Conservation (phyloP, 257 asterid genomes). For the Rubia yunnanensis region DNA sequence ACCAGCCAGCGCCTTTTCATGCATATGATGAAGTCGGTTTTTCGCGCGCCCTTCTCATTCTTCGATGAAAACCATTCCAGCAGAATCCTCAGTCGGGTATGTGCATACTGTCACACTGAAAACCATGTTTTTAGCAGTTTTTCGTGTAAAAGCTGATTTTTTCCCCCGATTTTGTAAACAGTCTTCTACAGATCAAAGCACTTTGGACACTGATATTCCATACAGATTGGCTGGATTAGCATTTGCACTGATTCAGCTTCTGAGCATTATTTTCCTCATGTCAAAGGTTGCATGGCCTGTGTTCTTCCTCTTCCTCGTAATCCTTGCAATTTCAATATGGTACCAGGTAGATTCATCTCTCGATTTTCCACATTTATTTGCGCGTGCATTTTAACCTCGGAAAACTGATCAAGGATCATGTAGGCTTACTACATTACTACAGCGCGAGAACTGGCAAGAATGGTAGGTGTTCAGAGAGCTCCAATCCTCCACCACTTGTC, state of each 20-base stretch:
- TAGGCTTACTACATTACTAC: slow-evolving; percentile 63
- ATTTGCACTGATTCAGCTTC: slow-evolving; percentile 70
- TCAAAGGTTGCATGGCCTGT: slow-evolving; percentile 70
- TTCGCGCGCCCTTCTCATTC: slow-evolving; percentile 72
- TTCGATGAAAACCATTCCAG: slow-evolving; percentile 78
- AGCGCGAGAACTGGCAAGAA: slow-evolving; percentile 78
- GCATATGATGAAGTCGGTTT: slow-evolving; percentile 49
- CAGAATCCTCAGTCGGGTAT: slow-evolving; percentile 73
- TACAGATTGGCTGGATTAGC: slow-evolving; percentile 75
- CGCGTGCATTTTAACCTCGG: too few species aligned
- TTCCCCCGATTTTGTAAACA: slow-evolving; percentile 15
- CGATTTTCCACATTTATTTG: too few species aligned
- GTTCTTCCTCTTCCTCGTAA: slow-evolving; percentile 47
- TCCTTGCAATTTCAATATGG: slow-evolving; percentile 61
- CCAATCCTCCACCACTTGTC: slow-evolving; percentile 81
- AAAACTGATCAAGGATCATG: background rate
- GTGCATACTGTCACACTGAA: slow-evolving; percentile 5
- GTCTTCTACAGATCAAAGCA: slow-evolving; percentile 88
- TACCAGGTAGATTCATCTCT: slow-evolving; percentile 46
- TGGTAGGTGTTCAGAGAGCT: slow-evolving; percentile 66
- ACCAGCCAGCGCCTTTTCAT: slow-evolving; percentile 59
- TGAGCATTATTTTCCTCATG: slow-evolving; percentile 71
- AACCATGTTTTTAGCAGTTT: background rate
- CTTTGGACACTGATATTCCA: slow-evolving; percentile 72
- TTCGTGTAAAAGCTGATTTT: slow-evolving; percentile 1